Conservation (phyloP, 2,329 filamentous ascomycete species). For the Fusarium illudens region DNA sequence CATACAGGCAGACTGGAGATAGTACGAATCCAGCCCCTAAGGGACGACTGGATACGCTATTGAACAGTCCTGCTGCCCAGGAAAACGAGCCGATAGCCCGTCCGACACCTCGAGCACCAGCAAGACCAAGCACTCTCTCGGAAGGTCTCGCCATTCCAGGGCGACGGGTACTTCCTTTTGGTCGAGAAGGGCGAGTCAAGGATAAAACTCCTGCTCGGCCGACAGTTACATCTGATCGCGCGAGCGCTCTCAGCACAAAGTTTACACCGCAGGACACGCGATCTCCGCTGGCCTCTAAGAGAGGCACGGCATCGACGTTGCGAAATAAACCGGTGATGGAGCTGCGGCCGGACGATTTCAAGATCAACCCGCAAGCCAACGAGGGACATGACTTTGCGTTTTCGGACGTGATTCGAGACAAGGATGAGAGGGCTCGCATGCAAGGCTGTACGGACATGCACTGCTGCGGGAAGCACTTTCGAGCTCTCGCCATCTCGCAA, state of each 20-base stretch:
- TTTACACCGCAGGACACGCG: constrained; percentile 19
- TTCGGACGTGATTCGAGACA: constrained; percentile 76
- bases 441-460: constrained; percentile 77
- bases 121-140: constrained; percentile 17
- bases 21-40: constrained; percentile 27
- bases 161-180: constrained; percentile 54
- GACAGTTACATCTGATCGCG: constrained; percentile 7
- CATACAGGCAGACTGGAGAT: constrained; percentile 34
- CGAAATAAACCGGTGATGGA: constrained; percentile 65
- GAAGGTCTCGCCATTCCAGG: constrained; percentile 47
- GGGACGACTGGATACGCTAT: constrained; percentile 46
- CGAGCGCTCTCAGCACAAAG: constrained; percentile 9
- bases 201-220: constrained; percentile 24
- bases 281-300: constrained; percentile 26
- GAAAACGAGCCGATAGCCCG: constrained; percentile 40
- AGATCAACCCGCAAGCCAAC: constrained; percentile 77
- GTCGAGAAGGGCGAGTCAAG: constrained; percentile 20
- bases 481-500: constrained; percentile 67
- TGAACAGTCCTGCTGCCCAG: constrained; percentile 44
- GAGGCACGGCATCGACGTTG: constrained; percentile 51
- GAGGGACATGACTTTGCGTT: constrained; percentile 77
- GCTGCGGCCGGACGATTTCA: constrained; percentile 78
- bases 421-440: constrained; percentile 73
- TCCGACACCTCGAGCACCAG: constrained; percentile 35
- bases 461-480: constrained; percentile 80